These are phyloP conservation scores for Linnemannia zychae DNA, from an alignment of 192 early-diverging fungal species.

Conservation along the genomic window DNA sequence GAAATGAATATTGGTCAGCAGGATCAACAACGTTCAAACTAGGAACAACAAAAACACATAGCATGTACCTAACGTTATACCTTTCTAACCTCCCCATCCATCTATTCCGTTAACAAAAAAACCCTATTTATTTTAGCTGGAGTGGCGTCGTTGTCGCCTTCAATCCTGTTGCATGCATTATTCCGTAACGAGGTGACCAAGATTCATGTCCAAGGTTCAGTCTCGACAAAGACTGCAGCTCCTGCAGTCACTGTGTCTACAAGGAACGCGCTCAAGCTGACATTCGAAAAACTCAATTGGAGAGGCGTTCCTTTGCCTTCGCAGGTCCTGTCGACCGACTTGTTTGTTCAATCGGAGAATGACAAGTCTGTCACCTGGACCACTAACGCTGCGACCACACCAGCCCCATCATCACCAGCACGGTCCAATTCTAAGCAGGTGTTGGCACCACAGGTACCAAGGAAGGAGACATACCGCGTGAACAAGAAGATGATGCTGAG, in stretches of 20 bases:
- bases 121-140: slow-evolving; percentile 15
- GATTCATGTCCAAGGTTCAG: slow-evolving; percentile 52
- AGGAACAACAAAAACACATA: neutral
- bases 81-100: neutral
- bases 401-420: neutral
- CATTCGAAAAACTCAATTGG: slow-evolving; percentile 48
- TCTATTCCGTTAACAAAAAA: neutral
- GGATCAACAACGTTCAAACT: neutral
- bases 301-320: slow-evolving; percentile 36
- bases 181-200: slow-evolving; percentile 52
- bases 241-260: slow-evolving; percentile 31
- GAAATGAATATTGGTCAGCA: neutral
- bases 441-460: neutral
- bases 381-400: slow-evolving; percentile 13
- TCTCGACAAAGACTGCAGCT: slow-evolving; percentile 18
- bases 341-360: slow-evolving; percentile 30
- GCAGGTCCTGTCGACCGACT: slow-evolving; percentile 29
- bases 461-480: slow-evolving; percentile 36
- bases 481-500: slow-evolving; percentile 49
- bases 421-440: neutral
- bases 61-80: neutral
- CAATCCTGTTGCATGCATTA: slow-evolving; percentile 30
- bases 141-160: slow-evolving; percentile 31
- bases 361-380: slow-evolving; percentile 39
- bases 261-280: slow-evolving; percentile 34